Evolutionary conservation across 108 stramenopile genomes (phyloP), one percentile per base, ranked within the genome.

Genomic region (Cyclotella atomus): DNA sequence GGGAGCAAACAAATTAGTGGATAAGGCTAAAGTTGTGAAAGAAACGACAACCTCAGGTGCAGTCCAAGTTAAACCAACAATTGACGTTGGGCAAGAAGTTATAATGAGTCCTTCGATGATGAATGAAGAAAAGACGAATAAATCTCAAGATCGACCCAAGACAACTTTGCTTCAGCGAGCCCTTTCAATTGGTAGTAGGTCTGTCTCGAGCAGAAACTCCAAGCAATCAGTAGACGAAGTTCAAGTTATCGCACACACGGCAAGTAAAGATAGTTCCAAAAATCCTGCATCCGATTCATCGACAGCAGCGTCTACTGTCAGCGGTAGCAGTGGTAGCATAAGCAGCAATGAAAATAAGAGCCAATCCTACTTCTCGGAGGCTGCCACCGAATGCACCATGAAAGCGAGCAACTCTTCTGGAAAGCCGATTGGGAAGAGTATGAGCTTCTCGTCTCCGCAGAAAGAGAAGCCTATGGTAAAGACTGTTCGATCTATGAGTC

Each of bases 201-300:
- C 56, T 8, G 29, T 30, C 4, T 32, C 12, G 1, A 12, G 29
- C 29, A 57, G 2, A 10, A 57, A 57, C 12, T 12, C 56, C 28
- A 14, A 7, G 56, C 52, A 23, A n/a, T 52, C 52, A 52, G 21
- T 23, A 23, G 52, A 52, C 21, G n/a, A 19, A 23, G n/a, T 23
- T 23, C n/a, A 52, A 30, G 56, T 8, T 29, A 30, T 30, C 1
- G 14, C 28, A 32, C 28, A 28, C 12, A 7, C 28, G 16, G 15
- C 3, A 14, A 57, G 56, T n/a, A 57, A 57, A 32, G 56, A 30
- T 17, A 32, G 28, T 30, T 57, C 56, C 29, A 57, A 57, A 14
- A 57, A 57, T 57, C 29, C 56, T 10, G 56, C 56, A 1, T 57
- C 56, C 12, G 56, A 57, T 57, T 10, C 17, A 30, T 57, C 56